Conservation (phyloP, 2,329 filamentous ascomycete species). For the Pseudocercospora pini-densiflorae region DNA sequence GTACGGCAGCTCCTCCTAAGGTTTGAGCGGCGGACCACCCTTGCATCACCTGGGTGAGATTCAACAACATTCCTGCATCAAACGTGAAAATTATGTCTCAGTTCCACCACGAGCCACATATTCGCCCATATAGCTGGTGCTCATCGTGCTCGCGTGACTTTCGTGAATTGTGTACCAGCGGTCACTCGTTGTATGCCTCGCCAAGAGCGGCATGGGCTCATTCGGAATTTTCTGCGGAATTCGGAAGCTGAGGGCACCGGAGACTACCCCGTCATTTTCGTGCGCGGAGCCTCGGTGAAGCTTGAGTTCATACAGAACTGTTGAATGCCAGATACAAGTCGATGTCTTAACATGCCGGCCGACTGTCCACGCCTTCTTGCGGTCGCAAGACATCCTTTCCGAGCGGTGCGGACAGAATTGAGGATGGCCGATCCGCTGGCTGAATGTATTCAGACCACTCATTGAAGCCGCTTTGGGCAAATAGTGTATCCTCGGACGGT, state of each 20-base stretch:
- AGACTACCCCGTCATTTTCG: neutral
- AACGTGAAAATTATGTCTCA: neutral
- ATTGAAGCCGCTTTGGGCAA: neutral
- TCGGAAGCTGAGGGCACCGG: neutral
- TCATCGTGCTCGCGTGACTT: neutral
- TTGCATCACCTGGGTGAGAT: conserved; percentile 2
- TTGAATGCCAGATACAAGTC: neutral
- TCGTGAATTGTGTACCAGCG: neutral
- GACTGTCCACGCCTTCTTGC: neutral
- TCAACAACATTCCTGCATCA: conserved; percentile 5
- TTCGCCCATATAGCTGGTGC: conserved; percentile 3
- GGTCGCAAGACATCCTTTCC: conserved; percentile 1
- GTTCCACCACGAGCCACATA: neutral
- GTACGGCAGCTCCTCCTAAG: neutral
- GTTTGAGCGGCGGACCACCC: neutral
- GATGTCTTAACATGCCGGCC: neutral
- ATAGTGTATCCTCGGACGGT: neutral
- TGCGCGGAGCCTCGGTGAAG: neutral
- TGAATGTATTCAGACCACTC: neutral
- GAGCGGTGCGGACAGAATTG: neutral
- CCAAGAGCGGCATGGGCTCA: neutral
- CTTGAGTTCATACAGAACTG: neutral
- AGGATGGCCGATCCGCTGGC: neutral
- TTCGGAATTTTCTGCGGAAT: neutral
- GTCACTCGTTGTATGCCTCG: conserved; percentile 2